These are phyloP conservation scores for Vaccinium corymbosum DNA, from an alignment of 148 eudicot genomes.

Conservation along the genomic window DNA sequence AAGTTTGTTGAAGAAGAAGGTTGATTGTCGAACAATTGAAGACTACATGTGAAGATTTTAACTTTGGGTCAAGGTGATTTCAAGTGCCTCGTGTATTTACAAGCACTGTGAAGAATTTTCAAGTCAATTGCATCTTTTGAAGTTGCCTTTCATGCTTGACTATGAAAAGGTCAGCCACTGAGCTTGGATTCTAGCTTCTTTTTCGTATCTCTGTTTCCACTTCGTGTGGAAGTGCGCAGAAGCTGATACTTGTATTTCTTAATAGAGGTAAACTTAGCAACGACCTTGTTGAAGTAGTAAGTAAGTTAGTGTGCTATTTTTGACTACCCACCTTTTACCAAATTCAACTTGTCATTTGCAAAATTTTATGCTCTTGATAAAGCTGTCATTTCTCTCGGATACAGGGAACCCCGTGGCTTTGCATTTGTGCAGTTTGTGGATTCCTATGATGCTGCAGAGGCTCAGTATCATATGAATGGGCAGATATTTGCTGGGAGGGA, in stretches of 20 bases:
- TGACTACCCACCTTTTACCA: not conserved
- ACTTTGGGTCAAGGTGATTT: constrained; percentile 42
- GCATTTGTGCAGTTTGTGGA: constrained; percentile 82
- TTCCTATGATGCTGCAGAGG: constrained; percentile 62
- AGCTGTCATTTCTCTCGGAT: constrained; percentile 12
- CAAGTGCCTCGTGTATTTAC: constrained; percentile 44
- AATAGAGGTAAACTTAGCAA: constrained; percentile 38
- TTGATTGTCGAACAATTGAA: constrained; percentile 48
- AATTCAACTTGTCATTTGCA: constrained; percentile 2
- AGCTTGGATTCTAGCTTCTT: constrained; percentile 36
- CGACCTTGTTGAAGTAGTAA: constrained; percentile 19
- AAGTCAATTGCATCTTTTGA: constrained; percentile 50
- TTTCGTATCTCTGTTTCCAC: constrained; percentile 16
- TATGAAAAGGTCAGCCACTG: constrained; percentile 51
- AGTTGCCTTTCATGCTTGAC: constrained; percentile 51
- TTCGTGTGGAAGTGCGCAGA: constrained; percentile 33
- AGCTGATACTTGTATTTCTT: constrained; percentile 21
- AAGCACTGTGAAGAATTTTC: constrained; percentile 37
- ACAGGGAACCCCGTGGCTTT: constrained; percentile 82
- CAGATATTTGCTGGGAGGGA: constrained; percentile 70
- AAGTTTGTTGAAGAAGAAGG: constrained; percentile 57
- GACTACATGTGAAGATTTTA: constrained; percentile 44
- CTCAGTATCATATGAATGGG: constrained; percentile 67
- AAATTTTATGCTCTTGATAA: constrained; percentile 5
- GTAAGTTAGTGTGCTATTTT: not conserved